A percentile compares a stretch with the other conserved stretches of the same genome.
phyloP scores from a whole-genome alignment of 2,329 filamentous ascomycete genomes.

The Verticillium tricorpus region DNA sequence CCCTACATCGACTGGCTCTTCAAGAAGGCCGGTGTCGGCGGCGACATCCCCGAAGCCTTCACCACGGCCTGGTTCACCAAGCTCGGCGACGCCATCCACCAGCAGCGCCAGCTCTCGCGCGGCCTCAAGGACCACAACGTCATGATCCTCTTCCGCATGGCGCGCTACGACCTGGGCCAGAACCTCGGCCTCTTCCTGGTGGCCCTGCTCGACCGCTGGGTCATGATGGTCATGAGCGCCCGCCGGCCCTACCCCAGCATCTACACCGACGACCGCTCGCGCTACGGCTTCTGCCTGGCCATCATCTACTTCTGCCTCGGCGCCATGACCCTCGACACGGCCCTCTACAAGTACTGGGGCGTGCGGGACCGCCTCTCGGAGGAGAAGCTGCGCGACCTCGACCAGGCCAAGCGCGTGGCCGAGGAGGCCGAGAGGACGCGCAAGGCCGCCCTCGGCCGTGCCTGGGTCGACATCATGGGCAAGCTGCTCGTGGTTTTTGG shows the following conservation, averaged over 20 bases:
- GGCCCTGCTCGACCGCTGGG: constrained; percentile 34
- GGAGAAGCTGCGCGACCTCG: constrained; percentile 23
- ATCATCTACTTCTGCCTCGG: constrained; percentile 34
- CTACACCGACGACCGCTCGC: constrained; percentile 23
- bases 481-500: constrained; percentile 27
- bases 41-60: constrained; percentile 22
- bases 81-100: constrained; percentile 26
- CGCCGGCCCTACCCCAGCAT: constrained; percentile 19
- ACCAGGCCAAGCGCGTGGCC: constrained; percentile 19
- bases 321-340: constrained; percentile 31
- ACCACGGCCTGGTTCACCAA: constrained; percentile 30
- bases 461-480: constrained; percentile 22
- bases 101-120: constrained; percentile 26
- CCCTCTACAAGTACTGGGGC: constrained; percentile 30
- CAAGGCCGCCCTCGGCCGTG: constrained; percentile 9
- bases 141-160: constrained; percentile 30
- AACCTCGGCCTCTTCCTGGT: constrained; percentile 32
- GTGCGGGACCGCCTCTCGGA: constrained; percentile 25
- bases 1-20: constrained; percentile 30
- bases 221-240: constrained; percentile 28
- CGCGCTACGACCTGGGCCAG: constrained; percentile 29
- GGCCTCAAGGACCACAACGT: constrained; percentile 33
- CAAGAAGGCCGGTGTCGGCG: constrained; percentile 23
- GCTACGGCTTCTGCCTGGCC: constrained; percentile 31
- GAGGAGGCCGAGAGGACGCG: constrained; percentile 13